These are phyloP conservation scores for Penicillium sp. DNA, from an alignment of 2,329 filamentous ascomycete species.

Conservation along the genomic window DNA sequence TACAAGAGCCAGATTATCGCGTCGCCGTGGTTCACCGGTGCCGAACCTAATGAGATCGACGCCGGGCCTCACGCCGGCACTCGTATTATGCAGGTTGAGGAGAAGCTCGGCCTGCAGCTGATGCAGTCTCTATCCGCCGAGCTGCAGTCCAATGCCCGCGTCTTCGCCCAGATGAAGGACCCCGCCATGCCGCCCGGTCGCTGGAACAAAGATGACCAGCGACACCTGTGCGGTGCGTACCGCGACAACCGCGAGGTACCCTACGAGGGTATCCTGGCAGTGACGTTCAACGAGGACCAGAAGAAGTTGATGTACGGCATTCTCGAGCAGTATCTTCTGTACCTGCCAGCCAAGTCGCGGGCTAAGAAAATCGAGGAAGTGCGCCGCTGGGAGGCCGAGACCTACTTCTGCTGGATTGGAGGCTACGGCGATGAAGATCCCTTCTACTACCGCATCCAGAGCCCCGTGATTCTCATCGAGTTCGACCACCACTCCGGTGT, in stretches of 20 bases:
- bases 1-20: slow-evolving; percentile 64
- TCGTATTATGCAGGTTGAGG: slow-evolving; percentile 64
- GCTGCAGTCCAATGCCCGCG: slow-evolving; percentile 52
- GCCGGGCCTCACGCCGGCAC: slow-evolving; percentile 62
- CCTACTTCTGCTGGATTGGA: slow-evolving; percentile 76
- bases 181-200: slow-evolving; percentile 60
- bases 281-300: slow-evolving; percentile 45
- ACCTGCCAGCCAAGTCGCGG: slow-evolving; percentile 60
- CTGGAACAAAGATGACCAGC: slow-evolving; percentile 79
- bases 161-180: slow-evolving; percentile 62
- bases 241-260: slow-evolving; percentile 75
- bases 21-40: slow-evolving; percentile 74
- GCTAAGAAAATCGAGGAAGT: slow-evolving; percentile 56
- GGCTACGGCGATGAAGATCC: slow-evolving; percentile 64
- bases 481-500: slow-evolving; percentile 80
- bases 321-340: slow-evolving; percentile 64
- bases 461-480: slow-evolving; percentile 70
- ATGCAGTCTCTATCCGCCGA: slow-evolving; percentile 62
- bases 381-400: slow-evolving; percentile 61
- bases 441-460: slow-evolving; percentile 77
- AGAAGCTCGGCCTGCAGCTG: slow-evolving; percentile 61
- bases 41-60: slow-evolving; percentile 75
- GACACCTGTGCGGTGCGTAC: slow-evolving; percentile 74
- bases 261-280: slow-evolving; percentile 65
- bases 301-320: slow-evolving; percentile 58